Conservation (phyloP, 176 grass and related monocot genomes). For the Oryza australiensis region DNA sequence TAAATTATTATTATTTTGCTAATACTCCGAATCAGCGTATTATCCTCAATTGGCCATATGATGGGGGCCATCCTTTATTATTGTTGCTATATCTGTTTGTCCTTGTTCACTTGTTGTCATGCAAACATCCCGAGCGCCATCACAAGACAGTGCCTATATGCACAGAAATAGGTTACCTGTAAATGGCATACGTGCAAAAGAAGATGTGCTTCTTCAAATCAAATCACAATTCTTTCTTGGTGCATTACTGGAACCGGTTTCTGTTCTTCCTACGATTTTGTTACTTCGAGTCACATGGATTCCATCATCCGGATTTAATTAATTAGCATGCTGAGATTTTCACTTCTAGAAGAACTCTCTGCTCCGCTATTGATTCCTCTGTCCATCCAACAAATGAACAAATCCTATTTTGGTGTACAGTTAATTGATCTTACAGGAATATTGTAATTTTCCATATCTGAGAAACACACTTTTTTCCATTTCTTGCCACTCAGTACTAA, state of each 20-base stretch:
- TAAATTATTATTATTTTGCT: too few relatives aligned
- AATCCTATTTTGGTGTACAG: neutral
- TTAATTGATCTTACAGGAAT: neutral
- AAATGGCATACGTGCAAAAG: neutral
- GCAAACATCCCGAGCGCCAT: neutral
- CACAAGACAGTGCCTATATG: too few relatives aligned
- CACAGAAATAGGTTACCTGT: neutral
- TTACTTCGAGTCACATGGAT: neutral
- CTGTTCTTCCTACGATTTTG: neutral
- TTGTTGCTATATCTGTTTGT: neutral
- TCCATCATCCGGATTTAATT: neutral
- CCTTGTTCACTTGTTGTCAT: neutral
- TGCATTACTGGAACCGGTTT: neutral
- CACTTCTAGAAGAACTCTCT: neutral
- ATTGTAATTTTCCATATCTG: neutral
- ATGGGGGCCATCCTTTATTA: too few relatives aligned
- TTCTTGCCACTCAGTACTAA: neutral
- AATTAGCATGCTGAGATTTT: neutral
- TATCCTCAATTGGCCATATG: too few relatives aligned
- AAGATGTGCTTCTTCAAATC: neutral
- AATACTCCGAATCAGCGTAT: too few relatives aligned
- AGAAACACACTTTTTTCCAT: neutral
- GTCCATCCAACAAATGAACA: neutral
- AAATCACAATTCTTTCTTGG: neutral
- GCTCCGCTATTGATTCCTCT: neutral